Percentiles rank a stretch among this genome's conserved stretches.
Evolutionary conservation across 2,329 filamentous ascomycete genomes (phyloP).

Genomic region (Geosmithia putterillii): DNA sequence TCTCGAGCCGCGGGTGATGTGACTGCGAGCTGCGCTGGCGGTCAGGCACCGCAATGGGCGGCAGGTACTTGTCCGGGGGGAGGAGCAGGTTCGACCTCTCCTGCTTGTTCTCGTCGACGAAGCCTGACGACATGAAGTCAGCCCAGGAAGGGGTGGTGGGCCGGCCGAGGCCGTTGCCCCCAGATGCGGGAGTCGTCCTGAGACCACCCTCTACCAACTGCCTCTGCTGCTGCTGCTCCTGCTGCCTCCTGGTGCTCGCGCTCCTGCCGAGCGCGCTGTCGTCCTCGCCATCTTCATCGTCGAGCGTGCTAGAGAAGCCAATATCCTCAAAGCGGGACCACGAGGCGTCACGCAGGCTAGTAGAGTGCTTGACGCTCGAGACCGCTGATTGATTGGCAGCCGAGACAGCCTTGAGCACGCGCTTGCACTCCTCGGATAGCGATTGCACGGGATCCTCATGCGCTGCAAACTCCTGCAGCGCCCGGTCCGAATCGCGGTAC

Average conservation of each 20-base stretch:
- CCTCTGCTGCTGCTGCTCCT: slow-evolving; percentile 25
- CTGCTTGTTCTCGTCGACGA: slow-evolving; percentile 59
- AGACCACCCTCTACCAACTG: no score
- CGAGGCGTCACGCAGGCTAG: slow-evolving; percentile 68
- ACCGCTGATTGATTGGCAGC: slow-evolving; percentile 76
- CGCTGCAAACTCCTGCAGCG: slow-evolving; percentile 74
- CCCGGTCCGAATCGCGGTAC: slow-evolving; percentile 77
- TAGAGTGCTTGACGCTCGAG: slow-evolving; percentile 58
- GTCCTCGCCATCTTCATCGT: slow-evolving; percentile 58
- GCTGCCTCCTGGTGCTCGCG: slow-evolving; percentile 23
- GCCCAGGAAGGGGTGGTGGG: slow-evolving; percentile 98
- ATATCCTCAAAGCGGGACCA: slow-evolving; percentile 97
- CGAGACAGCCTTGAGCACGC: slow-evolving; percentile 81
- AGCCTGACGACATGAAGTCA: slow-evolving; percentile 90
- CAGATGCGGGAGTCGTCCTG: slow-evolving; percentile 52
- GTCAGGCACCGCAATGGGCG: slow-evolving; percentile 61
- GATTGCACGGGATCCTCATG: slow-evolving; percentile 83
- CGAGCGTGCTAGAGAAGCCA: slow-evolving; percentile 68
- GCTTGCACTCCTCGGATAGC: slow-evolving; percentile 84
- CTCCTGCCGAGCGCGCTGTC: slow-evolving; percentile 31
- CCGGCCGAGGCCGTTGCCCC: slow-evolving; percentile 53
- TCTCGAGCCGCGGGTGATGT: slow-evolving; percentile 60
- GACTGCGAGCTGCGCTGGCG: slow-evolving; percentile 81
- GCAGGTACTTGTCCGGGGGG: slow-evolving; percentile 85
- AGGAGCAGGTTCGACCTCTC: slow-evolving; percentile 58